Conservation (phyloP, 164 flowering plant species). For the Liriodendron chinense region DNA sequence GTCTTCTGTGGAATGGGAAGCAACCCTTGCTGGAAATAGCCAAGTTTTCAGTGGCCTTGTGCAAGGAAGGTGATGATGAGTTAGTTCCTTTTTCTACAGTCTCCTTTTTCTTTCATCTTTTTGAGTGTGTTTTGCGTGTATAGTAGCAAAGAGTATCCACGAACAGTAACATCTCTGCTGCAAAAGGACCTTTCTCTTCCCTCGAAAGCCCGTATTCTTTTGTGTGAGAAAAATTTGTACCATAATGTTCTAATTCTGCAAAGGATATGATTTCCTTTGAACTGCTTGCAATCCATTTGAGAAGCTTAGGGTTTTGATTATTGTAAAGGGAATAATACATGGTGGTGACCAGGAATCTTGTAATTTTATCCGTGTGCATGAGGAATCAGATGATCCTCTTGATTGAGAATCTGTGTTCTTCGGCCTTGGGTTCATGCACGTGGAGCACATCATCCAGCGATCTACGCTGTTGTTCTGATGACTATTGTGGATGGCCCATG, state of each 20-base stretch:
- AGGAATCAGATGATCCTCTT: neutral
- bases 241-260: constrained; percentile 3
- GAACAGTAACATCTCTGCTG: neutral
- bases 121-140: constrained; percentile 21
- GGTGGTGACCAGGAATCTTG: neutral
- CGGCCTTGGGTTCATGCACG: too few species aligned
- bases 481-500: too few species aligned
- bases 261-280: constrained; percentile 4
- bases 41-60: constrained; percentile 98
- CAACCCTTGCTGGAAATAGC: constrained; percentile 97
- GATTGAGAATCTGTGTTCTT: too few species aligned
- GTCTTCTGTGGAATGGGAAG: constrained; percentile 98
- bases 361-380: neutral
- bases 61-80: constrained; percentile 61
- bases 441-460: too few species aligned
- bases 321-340: neutral
- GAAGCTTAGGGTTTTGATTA: neutral
- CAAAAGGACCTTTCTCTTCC: neutral
- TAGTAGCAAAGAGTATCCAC: constrained; percentile 16
- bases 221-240: constrained; percentile 17
- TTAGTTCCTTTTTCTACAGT: neutral
- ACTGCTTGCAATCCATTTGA: neutral
- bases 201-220: constrained; percentile 19
- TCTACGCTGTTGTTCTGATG: too few species aligned
- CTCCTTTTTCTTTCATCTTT: neutral